These are phyloP conservation scores for Pseudogymnoascus pannorum DNA, from an alignment of 2,329 filamentous ascomycete genomes.

Conservation along the genomic window DNA sequence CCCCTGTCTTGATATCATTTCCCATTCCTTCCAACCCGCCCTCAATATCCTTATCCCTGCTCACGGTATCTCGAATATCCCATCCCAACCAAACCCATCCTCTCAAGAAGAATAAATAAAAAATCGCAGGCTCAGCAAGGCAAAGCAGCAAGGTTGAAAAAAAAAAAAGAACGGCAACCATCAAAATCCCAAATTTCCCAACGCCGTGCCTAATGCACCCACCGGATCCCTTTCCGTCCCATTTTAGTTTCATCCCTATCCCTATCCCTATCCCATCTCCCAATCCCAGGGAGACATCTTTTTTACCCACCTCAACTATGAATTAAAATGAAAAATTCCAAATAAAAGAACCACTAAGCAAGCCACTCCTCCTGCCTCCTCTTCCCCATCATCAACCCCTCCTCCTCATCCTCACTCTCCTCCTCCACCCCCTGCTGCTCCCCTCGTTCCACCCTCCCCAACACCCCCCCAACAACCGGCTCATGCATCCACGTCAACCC, in stretches of 20 bases:
- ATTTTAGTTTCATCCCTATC: background rate
- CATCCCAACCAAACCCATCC: background rate
- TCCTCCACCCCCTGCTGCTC: slow-evolving; percentile 35
- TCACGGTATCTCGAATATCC: background rate
- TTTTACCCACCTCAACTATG: no score
- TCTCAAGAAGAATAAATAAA: background rate
- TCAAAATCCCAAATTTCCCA: background rate
- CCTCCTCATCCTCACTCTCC: slow-evolving; percentile 45
- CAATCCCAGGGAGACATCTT: no score
- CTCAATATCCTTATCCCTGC: background rate
- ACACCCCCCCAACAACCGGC: no score
- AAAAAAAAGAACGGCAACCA: background rate
- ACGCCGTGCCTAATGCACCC: background rate
- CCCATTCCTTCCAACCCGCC: background rate
- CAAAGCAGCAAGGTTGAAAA: background rate
- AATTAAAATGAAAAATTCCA: no score
- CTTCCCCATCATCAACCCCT: slow-evolving; percentile 24
- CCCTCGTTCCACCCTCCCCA: slow-evolving; percentile 22
- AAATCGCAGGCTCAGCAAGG: background rate
- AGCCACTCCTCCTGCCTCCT: slow-evolving; percentile 28
- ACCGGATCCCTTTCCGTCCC: background rate
- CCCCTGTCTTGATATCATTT: background rate
- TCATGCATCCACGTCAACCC: slow-evolving; percentile 85
- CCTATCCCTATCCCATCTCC: background rate
- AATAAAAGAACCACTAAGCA: no score